Percentiles rank a stretch among this genome's conserved stretches.
phyloP scores from a whole-genome alignment of 352 stramenopile genomes.

The Globisporangium nagaii region DNA sequence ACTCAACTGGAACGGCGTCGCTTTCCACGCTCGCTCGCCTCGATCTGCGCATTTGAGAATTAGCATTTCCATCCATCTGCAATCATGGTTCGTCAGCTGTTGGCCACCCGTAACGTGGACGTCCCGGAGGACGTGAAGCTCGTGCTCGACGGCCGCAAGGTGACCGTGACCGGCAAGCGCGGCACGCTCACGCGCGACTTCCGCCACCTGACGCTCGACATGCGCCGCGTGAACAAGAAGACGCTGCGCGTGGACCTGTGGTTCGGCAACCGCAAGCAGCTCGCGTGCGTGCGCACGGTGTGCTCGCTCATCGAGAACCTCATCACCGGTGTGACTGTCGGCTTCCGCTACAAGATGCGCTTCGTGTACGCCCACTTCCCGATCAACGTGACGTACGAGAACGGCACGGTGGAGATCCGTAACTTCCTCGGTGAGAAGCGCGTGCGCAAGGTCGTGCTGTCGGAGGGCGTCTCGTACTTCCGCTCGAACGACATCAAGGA shows the following conservation, averaged over 20 bases:
- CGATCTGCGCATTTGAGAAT: constrained; percentile 49
- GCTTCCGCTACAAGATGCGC: constrained; percentile 99
- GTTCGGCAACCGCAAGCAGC: constrained; percentile 98
- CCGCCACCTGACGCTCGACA: constrained; percentile 96
- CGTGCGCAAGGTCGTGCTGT: constrained; percentile 93
- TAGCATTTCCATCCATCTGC: constrained; percentile 44
- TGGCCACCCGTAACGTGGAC: constrained; percentile 91
- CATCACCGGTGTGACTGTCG: constrained; percentile 97
- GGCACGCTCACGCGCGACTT: constrained; percentile 95
- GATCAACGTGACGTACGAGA: constrained; percentile 98
- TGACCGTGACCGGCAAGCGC: constrained; percentile 95
- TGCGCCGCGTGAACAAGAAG: constrained; percentile 87
- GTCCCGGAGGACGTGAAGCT: constrained; percentile 95
- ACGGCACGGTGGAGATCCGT: constrained; percentile 95
- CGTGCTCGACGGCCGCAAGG: constrained; percentile 91
- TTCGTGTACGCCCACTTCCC: constrained; percentile 99
- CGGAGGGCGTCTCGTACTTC: constrained; percentile 93
- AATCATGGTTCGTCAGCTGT: constrained; percentile 85
- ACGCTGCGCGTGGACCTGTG: constrained; percentile 97
- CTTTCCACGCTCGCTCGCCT: no score
- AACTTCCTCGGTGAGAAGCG: constrained; percentile 99
- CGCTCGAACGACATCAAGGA: constrained; percentile 98
- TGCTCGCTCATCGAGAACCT: constrained; percentile 99
- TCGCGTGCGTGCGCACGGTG: constrained; percentile 97
- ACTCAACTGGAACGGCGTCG: no score